These are phyloP conservation scores for Oenanthe javanica DNA, from an alignment of 140 eudicot species.

Conservation along the genomic window DNA sequence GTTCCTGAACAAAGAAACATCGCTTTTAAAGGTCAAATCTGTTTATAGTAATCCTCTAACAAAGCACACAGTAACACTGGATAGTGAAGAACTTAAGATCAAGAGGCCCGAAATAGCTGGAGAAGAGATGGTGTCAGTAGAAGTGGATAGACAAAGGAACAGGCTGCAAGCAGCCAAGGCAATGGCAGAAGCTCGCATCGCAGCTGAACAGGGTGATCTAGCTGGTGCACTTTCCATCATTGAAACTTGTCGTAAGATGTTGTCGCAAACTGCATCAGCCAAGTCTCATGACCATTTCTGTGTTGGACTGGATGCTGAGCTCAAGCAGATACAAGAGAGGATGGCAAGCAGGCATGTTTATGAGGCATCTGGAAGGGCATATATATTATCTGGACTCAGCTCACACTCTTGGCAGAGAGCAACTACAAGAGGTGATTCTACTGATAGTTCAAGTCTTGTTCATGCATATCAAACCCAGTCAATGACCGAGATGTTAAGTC, in stretches of 20 bases:
- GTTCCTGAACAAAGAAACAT: neutral
- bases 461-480: slow-evolving; percentile 38
- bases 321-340: slow-evolving; percentile 16
- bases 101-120: neutral
- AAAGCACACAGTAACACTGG: neutral
- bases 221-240: neutral
- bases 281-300: neutral
- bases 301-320: slow-evolving; percentile 5
- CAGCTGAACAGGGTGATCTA: slow-evolving; percentile 5
- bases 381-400: slow-evolving; percentile 45
- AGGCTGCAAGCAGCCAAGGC: neutral
- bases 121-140: neutral
- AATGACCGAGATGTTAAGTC: slow-evolving; percentile 38
- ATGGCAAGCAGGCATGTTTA: slow-evolving; percentile 34
- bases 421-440: slow-evolving; percentile 46
- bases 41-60: neutral
- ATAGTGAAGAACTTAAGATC: neutral
- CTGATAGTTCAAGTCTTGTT: slow-evolving; percentile 23
- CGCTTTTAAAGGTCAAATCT: neutral
- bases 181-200: slow-evolving; percentile 1
- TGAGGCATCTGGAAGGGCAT: slow-evolving; percentile 48
- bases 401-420: slow-evolving; percentile 67
- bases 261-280: slow-evolving; percentile 1
- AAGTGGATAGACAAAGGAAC: slow-evolving; percentile 8
- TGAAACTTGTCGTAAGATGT: neutral